Evolutionary conservation across 345 rosid species (phyloP).

Genomic region (Moricandia moricandioides): DNA sequence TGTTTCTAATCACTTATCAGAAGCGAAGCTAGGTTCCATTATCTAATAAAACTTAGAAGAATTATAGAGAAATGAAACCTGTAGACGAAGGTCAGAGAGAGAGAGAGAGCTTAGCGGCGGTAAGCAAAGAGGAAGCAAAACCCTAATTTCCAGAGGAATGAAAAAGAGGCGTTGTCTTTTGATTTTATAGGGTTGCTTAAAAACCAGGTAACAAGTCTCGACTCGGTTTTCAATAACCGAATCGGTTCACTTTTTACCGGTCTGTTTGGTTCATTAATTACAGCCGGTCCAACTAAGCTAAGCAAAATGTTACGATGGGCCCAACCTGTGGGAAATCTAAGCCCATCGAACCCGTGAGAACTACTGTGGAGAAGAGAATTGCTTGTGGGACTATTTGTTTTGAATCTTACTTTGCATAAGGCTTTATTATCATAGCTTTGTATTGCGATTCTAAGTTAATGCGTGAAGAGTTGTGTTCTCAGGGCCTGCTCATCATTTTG

Average conservation of each 20-base stretch:
- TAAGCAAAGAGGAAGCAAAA: neutral
- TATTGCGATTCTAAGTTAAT: neutral
- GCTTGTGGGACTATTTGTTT: neutral
- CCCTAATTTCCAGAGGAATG: neutral
- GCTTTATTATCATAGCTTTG: neutral
- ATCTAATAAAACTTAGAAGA: neutral
- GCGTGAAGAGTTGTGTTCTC: neutral
- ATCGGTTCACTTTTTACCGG: neutral
- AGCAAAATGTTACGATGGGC: neutral
- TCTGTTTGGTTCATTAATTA: neutral
- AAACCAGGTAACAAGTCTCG: neutral
- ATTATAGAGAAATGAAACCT: neutral
- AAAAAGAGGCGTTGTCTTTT: neutral
- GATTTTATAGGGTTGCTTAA: neutral
- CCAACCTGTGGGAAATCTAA: neutral
- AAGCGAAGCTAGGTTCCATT: neutral
- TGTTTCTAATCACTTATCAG: neutral
- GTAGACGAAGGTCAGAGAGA: neutral
- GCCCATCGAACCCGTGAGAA: neutral
- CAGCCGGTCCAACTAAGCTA: neutral
- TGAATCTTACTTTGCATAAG: neutral
- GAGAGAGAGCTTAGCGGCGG: neutral
- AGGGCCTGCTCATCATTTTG: too few species aligned
- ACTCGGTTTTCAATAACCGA: neutral
- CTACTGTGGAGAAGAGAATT: too few species aligned